Evolutionary conservation across 1,284 basidiomycete species (phyloP), one percentile per base, ranked within the genome.

Genomic region (Trametes sp.): DNA sequence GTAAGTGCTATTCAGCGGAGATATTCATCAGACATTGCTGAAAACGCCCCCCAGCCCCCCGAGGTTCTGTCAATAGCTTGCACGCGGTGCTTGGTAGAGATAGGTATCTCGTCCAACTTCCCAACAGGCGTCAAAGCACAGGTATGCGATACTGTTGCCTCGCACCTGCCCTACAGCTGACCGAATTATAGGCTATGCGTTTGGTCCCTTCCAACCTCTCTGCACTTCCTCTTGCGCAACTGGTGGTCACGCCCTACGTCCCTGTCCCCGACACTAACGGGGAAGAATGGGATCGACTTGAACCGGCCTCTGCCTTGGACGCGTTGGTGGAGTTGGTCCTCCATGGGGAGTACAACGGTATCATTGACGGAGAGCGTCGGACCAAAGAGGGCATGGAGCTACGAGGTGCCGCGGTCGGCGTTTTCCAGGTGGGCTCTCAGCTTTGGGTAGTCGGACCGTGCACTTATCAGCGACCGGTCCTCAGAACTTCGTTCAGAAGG

Each of bases 71-170:
- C 78, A 65, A 81, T 84, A 48, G 84, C 91, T 5, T 90, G 93
- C 70, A 90, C 90, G 0, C 87, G 96, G 46, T 94, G 93, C 75
- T 84, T 99, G 21, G 77, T 95, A 24, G 96, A 99, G 75, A 81
- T 98, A 11, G 90, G 91, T 0, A 83, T 99, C 24, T 92, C 95
- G 4, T 97, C 95, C 31, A 98, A 98, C 73, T 94, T 94, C 0
- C 97, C 98, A 0, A 89, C 91, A 14, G 71, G 82, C 5, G 79
- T 99, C 62, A 98, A 99, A 80, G 90, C 89, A 0, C 93, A 95
- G 81, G 92, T 91, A 72, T 49, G 72, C 53, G 13, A 21, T 3
- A 23, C 13, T 35, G 16, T 29, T 4, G 11, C 7, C 38, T n/a
- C 5, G 28, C 23, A 10, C 23, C n/a, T 7, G 5, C 19, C 10